phyloP scores from a whole-genome alignment of 176 grass and related monocot species.

The Carex pumila region DNA sequence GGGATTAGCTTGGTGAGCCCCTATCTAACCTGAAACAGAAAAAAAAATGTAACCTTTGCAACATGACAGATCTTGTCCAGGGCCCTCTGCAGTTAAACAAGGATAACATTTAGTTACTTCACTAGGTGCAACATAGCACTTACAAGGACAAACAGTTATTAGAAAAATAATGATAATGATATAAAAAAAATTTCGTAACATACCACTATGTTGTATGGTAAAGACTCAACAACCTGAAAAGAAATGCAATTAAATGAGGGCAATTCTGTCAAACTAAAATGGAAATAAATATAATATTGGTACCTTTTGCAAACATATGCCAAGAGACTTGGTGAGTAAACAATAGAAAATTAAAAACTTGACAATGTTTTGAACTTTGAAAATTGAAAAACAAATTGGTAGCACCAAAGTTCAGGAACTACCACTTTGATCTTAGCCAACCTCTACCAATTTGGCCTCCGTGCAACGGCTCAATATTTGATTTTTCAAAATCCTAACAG shows the following conservation, averaged over 20 bases:
- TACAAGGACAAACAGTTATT: background rate
- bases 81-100: conserved; percentile 6
- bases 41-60: background rate
- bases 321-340: background rate
- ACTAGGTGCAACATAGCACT: background rate
- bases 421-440: too few relatives aligned
- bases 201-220: conserved; percentile 8
- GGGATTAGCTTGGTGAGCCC: background rate
- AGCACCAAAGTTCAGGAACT: too few relatives aligned
- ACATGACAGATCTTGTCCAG: background rate
- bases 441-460: too few relatives aligned
- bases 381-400: too few relatives aligned
- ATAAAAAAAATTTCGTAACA: background rate
- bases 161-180: background rate
- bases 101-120: background rate
- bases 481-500: too few relatives aligned
- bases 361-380: background rate
- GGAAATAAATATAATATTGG: background rate
- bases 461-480: too few relatives aligned
- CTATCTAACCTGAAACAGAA: background rate
- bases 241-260: conserved; percentile 3
- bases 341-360: background rate
- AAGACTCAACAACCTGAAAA: conserved; percentile 17
- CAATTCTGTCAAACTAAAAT: background rate
- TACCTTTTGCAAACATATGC: background rate